Percentiles rank a stretch among this genome's conserved stretches.
phyloP scores from a whole-genome alignment of 371 early-diverging fungal species.

The Saksenaea oblongispora region DNA sequence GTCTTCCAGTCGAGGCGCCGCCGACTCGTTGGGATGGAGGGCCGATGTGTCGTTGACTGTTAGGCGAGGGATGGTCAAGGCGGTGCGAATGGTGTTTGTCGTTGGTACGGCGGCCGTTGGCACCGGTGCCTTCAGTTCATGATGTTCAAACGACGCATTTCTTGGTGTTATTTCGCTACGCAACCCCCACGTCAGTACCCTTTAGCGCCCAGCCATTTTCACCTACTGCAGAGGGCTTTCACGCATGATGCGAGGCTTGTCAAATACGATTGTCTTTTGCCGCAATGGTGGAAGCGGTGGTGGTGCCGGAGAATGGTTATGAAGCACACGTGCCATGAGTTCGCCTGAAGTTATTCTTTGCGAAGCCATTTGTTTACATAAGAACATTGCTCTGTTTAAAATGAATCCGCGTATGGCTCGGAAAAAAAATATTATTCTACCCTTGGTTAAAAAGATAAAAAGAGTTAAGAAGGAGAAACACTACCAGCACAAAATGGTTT shows the following conservation, averaged over 20 bases:
- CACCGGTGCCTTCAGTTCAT: neutral
- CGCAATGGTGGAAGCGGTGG: neutral
- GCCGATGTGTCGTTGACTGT: neutral
- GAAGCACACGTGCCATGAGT: neutral
- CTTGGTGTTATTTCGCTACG: neutral
- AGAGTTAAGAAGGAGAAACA: no score
- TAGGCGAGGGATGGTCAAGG: neutral
- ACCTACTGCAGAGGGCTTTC: neutral
- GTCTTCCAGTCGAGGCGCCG: neutral
- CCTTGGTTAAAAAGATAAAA: no score
- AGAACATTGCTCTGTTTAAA: no score
- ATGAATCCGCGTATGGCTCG: no score
- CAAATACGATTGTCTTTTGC: neutral
- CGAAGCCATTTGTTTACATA: neutral
- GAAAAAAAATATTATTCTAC: no score
- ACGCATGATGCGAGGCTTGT: neutral
- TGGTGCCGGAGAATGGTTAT: neutral
- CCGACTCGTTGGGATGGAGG: neutral
- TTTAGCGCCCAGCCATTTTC: no score
- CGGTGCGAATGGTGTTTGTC: neutral
- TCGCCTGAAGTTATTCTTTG: neutral
- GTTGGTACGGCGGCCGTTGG: neutral
- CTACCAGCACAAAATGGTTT: no score
- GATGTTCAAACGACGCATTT: neutral
- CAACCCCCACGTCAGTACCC: no score